phyloP scores from a whole-genome alignment of 1,284 basidiomycete species.

The Microbotryomycetes sp. region DNA sequence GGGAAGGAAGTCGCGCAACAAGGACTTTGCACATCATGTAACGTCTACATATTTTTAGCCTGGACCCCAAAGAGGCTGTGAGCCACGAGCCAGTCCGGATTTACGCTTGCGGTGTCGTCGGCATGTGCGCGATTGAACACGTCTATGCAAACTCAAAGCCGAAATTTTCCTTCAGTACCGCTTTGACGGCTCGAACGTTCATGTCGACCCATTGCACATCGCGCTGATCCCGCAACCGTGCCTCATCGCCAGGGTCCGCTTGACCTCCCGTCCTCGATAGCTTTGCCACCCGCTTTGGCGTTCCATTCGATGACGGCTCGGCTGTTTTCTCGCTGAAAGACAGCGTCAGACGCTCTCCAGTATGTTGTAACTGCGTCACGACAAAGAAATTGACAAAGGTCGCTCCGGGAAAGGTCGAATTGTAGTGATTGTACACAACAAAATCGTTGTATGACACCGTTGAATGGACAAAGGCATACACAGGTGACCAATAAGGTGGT shows the following conservation, averaged over 20 bases:
- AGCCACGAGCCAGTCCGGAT: too few species aligned
- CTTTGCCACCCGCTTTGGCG: not conserved
- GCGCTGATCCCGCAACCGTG: not conserved
- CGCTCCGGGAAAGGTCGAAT: slow-evolving; percentile 1
- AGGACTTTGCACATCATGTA: too few species aligned
- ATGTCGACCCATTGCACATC: slow-evolving; percentile 6
- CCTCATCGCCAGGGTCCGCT: not conserved
- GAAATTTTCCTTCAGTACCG: slow-evolving; percentile 9
- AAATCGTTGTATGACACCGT: slow-evolving; percentile 8
- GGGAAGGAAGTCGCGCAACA: too few species aligned
- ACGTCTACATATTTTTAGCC: too few species aligned
- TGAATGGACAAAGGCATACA: slow-evolving; percentile 16
- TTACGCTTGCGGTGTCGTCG: too few species aligned
- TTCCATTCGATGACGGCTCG: not conserved
- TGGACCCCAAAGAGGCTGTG: too few species aligned
- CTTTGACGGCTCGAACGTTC: slow-evolving; percentile 2
- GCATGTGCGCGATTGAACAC: too few species aligned
- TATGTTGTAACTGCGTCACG: not conserved
- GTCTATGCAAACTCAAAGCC: slow-evolving; percentile 11
- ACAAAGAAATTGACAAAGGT: slow-evolving; percentile 12
- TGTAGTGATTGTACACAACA: slow-evolving; percentile 14
- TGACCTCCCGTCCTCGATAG: slow-evolving; percentile 4
- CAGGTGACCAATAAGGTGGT: not conserved
- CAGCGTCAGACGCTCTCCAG: slow-evolving; percentile 13
- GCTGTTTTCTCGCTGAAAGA: slow-evolving; percentile 2